These are phyloP conservation scores for Sesbania bispinosa DNA, from an alignment of 306 rosid genomes.

Conservation along the genomic window DNA sequence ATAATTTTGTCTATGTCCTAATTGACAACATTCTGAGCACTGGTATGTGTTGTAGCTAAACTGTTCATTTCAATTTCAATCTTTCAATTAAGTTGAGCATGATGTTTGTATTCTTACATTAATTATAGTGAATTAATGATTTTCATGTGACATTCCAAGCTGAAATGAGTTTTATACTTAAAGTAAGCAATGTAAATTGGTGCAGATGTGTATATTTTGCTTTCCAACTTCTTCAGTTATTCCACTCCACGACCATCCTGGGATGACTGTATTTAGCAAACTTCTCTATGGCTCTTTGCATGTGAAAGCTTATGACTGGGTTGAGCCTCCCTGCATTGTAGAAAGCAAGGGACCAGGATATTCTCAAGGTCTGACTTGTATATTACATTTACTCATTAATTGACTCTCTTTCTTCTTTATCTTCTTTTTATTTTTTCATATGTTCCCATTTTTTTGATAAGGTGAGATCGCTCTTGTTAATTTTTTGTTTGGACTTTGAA, in stretches of 20 bases:
- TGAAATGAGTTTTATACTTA: conserved; percentile 15
- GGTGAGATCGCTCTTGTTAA: background rate
- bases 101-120: background rate
- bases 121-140: background rate
- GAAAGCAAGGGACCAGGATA: conserved; percentile 55
- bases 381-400: conserved; percentile 12
- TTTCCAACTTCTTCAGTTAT: conserved; percentile 88
- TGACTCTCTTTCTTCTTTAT: background rate
- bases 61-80: background rate
- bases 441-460: background rate
- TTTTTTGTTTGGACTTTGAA: background rate
- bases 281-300: conserved; percentile 91
- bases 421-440: background rate
- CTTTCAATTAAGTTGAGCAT: conserved; percentile 13
- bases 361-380: conserved; percentile 48
- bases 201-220: conserved; percentile 91
- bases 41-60: background rate
- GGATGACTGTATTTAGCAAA: conserved; percentile 95
- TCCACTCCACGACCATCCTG: conserved; percentile 98
- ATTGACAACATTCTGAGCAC: background rate
- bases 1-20: background rate
- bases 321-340: conserved; percentile 66
- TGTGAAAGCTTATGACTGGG: conserved; percentile 97
- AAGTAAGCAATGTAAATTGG: conserved; percentile 2
- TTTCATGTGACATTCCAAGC: conserved; percentile 3